Conservation (phyloP, 495 filamentous ascomycete genomes). For the Penicillium desertorum region DNA sequence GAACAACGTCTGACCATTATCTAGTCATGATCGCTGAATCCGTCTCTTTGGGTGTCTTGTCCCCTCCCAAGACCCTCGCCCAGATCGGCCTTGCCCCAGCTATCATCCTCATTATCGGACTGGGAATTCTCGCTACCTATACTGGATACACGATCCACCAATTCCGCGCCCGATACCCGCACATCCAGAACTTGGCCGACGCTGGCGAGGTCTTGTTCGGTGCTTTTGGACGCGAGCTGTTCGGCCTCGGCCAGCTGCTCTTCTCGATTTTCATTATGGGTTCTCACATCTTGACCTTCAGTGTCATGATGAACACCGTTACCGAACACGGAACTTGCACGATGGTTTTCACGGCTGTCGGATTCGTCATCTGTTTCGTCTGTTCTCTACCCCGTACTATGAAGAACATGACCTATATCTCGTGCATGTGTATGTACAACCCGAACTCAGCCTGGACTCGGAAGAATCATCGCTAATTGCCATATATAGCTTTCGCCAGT, state of each 20-base stretch:
- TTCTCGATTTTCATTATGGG: slow-evolving; percentile 74
- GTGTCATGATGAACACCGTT: slow-evolving; percentile 66
- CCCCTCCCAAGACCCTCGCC: slow-evolving; percentile 58
- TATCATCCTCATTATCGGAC: slow-evolving; percentile 54
- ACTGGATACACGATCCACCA: slow-evolving; percentile 37
- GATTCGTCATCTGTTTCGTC: slow-evolving; percentile 60
- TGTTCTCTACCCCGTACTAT: slow-evolving; percentile 65
- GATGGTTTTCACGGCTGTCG: slow-evolving; percentile 64
- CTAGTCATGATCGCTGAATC: slow-evolving; percentile 62
- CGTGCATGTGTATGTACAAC: slow-evolving; percentile 49
- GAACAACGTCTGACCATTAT: slow-evolving; percentile 9
- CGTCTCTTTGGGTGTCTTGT: slow-evolving; percentile 61
- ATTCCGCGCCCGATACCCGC: slow-evolving; percentile 36
- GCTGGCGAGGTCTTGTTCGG: slow-evolving; percentile 68
- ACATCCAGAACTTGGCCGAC: slow-evolving; percentile 72
- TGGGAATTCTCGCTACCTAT: slow-evolving; percentile 63
- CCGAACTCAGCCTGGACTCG: not conserved
- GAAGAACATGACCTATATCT: slow-evolving; percentile 57
- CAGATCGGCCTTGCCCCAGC: slow-evolving; percentile 56
- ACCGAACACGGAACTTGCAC: slow-evolving; percentile 66
- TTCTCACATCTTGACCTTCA: slow-evolving; percentile 67
- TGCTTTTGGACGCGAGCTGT: slow-evolving; percentile 58
- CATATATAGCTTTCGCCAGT: slow-evolving; percentile 51
- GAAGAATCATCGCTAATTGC: not conserved
- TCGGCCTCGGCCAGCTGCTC: slow-evolving; percentile 60